Base-by-base conservation (phyloP, 2,329 filamentous ascomycete genomes). In the Orbilia oligospora region DNA sequence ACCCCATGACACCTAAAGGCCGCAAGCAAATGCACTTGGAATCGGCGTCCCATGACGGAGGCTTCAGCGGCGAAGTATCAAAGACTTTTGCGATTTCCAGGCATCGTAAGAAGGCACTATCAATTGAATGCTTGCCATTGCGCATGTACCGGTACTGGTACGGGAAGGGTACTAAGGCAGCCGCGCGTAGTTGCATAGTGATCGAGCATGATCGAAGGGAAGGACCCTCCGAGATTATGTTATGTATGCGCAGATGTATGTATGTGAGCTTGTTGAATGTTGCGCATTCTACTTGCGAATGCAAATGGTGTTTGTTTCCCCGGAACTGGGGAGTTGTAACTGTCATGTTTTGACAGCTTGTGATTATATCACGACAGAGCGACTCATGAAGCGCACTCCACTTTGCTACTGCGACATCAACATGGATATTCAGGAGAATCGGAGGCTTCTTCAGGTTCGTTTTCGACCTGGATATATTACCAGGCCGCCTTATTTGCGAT, bases 41-140 rank as follows among this genome's bases (percentile, higher is more conserved):
- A 77, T 71, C 70, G 70, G 70, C 70, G 61, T 71, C 73, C 73
- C 73, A 77, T 77, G 73, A 77, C 73, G 67, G 67, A 56, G 70
- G 14, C 10, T 51, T 53, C 56, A 66, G 51, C 65, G 66, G 63
- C 65, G 71, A 65, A 67, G 49, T 41, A 38, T 46, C 24, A 5
- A 22, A 20, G 24, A 30, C 36, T 27, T 41, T 70, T 70, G 36
- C 27, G 63, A 66, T n/a, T 63, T 77, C 64, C 73, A 44, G 73
- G 67, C 67, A 71, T 30, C 16, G 16, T 71, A 53, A 61, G 18
- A 67, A n/a, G n/a, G 30, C 48, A 48, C 64, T 41, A 55, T 55
- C 46, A 36, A 58, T 48, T 70, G 33, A 41, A 24, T 5, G 24
- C 24, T 41, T 38, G 51, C 41, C 63, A 71, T 67, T 71, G 67